These are phyloP conservation scores for Clarireedia homoeocarpa DNA, from an alignment of 2,329 filamentous ascomycete species.

Conservation along the genomic window DNA sequence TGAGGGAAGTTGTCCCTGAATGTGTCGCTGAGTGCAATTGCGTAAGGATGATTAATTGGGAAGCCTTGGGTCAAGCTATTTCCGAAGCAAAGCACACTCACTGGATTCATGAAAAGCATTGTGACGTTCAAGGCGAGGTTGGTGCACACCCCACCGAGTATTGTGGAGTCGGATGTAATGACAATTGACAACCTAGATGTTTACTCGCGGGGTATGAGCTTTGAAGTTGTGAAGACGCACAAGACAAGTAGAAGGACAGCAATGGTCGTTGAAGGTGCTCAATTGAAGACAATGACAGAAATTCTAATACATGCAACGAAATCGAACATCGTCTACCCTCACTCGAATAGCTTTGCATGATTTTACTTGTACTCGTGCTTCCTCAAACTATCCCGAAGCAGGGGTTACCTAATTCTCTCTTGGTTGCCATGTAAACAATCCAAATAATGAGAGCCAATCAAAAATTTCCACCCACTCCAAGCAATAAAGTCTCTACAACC, in stretches of 20 bases:
- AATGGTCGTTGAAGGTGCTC: no score
- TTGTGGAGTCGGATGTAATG: neutral
- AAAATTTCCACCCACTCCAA: neutral
- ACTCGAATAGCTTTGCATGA: no score
- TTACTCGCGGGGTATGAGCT: neutral
- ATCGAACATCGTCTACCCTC: no score
- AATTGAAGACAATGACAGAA: no score
- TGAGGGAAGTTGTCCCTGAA: conserved; percentile 39
- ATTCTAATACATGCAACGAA: no score
- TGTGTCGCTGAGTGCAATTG: conserved; percentile 37
- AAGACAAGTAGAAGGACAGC: no score
- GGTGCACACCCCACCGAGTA: neutral
- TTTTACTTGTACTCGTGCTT: no score
- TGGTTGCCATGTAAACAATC: conserved; percentile 1
- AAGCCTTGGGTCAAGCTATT: conserved; percentile 48
- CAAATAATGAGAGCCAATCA: conserved; percentile 8
- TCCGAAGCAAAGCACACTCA: conserved; percentile 27
- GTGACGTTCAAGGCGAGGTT: neutral
- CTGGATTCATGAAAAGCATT: conserved; percentile 18
- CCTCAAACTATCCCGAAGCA: neutral
- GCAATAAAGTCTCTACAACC: neutral
- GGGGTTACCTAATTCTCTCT: neutral
- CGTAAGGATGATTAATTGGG: conserved; percentile 44
- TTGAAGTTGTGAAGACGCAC: no score
- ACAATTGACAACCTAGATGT: neutral